Evolutionary conservation across 2,329 filamentous ascomycete species (phyloP), one percentile per base, ranked within the genome.

Genomic region (Neonectria magnoliae): DNA sequence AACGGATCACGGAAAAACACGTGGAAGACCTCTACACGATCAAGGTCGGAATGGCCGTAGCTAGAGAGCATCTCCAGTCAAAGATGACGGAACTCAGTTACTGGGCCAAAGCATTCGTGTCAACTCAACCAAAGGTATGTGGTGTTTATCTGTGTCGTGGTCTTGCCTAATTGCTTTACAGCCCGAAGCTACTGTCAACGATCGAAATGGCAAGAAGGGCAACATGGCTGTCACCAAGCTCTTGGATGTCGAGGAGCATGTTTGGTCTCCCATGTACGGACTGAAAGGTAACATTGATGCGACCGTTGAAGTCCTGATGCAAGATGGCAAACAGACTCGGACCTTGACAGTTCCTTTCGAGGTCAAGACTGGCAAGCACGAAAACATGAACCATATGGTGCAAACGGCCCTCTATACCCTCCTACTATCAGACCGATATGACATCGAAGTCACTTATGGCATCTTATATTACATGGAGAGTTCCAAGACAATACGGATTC

Each of bases 241-340:
- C 29, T 90, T 99, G 14, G 96, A 98, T 76, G 93, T 99, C 10
- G 96, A 99, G 77, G 96, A 99, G 78, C 96, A 98, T 76, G 90
- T 99, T 29, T 99, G 96, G 96, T 98, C 95, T 7, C 96, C 96
- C 0, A 95, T 94, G 88, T 99, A 97, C 76, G 96, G 96, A 0
- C 84, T 99, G 16, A 99, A 99, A 78, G 96, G 96, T 31, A 99
- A 98, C 72, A 96, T 99, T 64, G 96, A 99, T 80, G 96, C 96
- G 29, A 98, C 96, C 0, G 92, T 99, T 1, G 93, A 99, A 80
- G 91, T 96, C 16, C 88, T 87, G 0, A 92, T 98, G 83, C 83
- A 88, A 60, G 91, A 97, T 61, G 87, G 89, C 27, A 82, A 86
- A n/a, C 84, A 87, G 31, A 80, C 83, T 51, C 88, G 88, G 65